phyloP scores from a whole-genome alignment of 1,139 yeast genomes.

The Taphrina betulina region DNA sequence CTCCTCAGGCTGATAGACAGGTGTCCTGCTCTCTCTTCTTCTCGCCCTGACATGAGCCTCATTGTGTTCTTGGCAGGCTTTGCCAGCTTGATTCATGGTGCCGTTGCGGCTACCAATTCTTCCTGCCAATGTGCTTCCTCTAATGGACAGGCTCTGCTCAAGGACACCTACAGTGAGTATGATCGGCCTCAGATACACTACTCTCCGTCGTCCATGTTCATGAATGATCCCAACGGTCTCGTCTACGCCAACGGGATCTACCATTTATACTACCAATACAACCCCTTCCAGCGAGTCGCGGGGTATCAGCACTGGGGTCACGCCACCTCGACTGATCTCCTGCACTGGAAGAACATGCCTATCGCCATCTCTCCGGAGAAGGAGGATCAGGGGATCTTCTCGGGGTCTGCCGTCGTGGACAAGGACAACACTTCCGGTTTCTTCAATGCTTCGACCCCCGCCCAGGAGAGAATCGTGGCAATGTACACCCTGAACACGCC shows the following conservation, averaged over 20 bases:
- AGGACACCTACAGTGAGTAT: conserved; percentile 14
- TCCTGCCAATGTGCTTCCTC: conserved; percentile 17
- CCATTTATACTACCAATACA: conserved; percentile 47
- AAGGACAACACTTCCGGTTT: conserved; percentile 46
- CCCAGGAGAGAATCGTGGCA: conserved; percentile 43
- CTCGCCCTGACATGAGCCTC: too few species aligned
- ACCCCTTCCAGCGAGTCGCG: conserved; percentile 41
- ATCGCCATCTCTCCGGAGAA: conserved; percentile 43
- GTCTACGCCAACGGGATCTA: conserved; percentile 36
- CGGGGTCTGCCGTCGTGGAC: conserved; percentile 47
- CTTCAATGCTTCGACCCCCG: conserved; percentile 42
- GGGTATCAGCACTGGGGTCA: conserved; percentile 48
- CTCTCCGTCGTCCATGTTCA: conserved; percentile 29
- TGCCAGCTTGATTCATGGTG: too few species aligned
- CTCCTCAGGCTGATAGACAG: too few species aligned
- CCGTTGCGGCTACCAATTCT: background rate
- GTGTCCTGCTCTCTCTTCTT: too few species aligned
- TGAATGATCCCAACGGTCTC: conserved; percentile 39
- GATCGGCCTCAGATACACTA: conserved; percentile 31
- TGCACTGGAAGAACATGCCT: conserved; percentile 44
- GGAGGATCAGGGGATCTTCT: conserved; percentile 43
- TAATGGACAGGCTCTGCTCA: conserved; percentile 15
- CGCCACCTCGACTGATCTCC: conserved; percentile 45
- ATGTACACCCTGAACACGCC: conserved; percentile 42
- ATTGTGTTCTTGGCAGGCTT: too few species aligned